phyloP scores from a whole-genome alignment of 1,284 basidiomycete genomes.

The Coniferiporia sulphurascens region DNA sequence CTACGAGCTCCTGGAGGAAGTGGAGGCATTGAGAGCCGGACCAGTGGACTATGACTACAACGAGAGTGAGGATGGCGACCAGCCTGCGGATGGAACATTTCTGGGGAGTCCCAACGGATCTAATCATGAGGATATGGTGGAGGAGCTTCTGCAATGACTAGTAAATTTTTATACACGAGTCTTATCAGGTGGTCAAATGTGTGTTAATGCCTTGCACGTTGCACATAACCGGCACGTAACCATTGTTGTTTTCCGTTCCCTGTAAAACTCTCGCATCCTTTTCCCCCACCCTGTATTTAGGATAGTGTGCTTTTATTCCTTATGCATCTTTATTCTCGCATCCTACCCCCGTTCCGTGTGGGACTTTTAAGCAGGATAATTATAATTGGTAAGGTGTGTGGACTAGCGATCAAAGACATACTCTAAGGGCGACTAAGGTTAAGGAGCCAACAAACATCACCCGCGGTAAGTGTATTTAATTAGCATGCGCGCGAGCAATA shows the following conservation, averaged over 20 bases:
- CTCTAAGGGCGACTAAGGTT: too few relatives aligned
- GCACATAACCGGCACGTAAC: too few relatives aligned
- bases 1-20: not conserved
- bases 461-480: too few relatives aligned
- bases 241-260: too few relatives aligned
- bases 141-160: not conserved
- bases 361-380: not conserved
- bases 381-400: not conserved
- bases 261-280: not conserved
- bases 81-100: not conserved
- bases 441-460: too few relatives aligned
- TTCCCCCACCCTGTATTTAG: not conserved
- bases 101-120: not conserved
- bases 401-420: not conserved
- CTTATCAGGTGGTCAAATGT: too few relatives aligned
- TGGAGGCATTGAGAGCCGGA: not conserved
- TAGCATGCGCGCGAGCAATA: not conserved
- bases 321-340: constrained; percentile 1
- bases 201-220: too few relatives aligned
- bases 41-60: not conserved
- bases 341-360: not conserved
- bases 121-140: not conserved
- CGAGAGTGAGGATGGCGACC: not conserved
- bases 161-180: not conserved
- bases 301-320: not conserved